Conservation (phyloP, 345 rosid species). For the Mangifera indica region DNA sequence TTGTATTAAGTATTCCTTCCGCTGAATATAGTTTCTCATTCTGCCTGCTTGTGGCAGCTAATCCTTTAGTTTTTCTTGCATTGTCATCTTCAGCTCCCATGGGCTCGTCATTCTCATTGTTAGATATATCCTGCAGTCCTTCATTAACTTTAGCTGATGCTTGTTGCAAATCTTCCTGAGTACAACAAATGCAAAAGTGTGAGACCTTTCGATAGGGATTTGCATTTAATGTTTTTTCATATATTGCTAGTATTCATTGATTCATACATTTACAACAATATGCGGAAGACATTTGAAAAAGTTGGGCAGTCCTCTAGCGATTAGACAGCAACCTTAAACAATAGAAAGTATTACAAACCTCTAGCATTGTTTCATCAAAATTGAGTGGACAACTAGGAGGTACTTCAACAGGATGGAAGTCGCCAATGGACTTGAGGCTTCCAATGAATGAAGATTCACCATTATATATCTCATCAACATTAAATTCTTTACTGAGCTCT, state of each 20-base stretch:
- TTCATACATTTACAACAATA: too few species aligned
- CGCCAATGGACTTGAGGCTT: constrained; percentile 70
- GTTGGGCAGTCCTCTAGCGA: not conserved
- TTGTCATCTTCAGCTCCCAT: constrained; percentile 42
- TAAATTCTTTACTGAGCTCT: constrained; percentile 75
- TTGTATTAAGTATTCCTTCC: constrained; percentile 74
- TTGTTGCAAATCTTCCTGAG: constrained; percentile 42
- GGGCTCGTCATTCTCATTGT: constrained; percentile 40
- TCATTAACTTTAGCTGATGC: constrained; percentile 25
- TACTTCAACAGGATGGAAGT: constrained; percentile 70
- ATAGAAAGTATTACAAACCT: constrained; percentile 48
- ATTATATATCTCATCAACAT: constrained; percentile 76
- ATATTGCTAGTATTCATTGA: too few species aligned
- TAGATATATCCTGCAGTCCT: constrained; percentile 22
- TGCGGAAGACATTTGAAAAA: not conserved
- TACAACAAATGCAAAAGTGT: not conserved
- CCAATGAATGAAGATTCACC: constrained; percentile 83
- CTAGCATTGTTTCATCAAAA: constrained; percentile 68
- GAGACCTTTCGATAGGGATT: not conserved
- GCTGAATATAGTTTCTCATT: constrained; percentile 66
- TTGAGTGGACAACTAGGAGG: constrained; percentile 61
- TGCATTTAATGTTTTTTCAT: not conserved
- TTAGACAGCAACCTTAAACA: not conserved
- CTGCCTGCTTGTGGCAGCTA: constrained; percentile 48
- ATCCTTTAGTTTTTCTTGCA: constrained; percentile 33